A percentile compares a stretch with the other conserved stretches of the same genome.
Evolutionary conservation across 139 green algal genomes (phyloP).

Genomic region (Chlamydomonas eustigma): DNA sequence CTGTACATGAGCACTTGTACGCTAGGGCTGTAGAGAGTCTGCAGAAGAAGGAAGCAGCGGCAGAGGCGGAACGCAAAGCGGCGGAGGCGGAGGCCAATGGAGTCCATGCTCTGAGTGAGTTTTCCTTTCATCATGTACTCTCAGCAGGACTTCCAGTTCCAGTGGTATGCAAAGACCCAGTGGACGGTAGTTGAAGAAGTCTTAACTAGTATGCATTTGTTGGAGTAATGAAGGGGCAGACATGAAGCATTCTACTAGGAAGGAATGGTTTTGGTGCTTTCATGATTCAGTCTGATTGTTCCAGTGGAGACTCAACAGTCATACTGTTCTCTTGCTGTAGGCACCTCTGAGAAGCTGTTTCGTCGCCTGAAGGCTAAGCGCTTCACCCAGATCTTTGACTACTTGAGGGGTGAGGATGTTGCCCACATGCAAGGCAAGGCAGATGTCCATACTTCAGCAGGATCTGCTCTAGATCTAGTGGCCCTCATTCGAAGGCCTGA

Average conservation of each 20-base stretch:
- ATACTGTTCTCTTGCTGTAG: neutral
- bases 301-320: neutral
- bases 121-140: no score
- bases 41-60: conserved; percentile 11
- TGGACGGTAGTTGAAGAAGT: no score
- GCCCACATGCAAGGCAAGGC: no score
- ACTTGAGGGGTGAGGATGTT: conserved; percentile 45
- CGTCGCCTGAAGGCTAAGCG: conserved; percentile 62
- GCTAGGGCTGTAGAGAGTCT: conserved; percentile 1
- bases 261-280: no score
- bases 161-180: no score
- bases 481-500: conserved; percentile 30
- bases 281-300: no score
- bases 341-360: conserved; percentile 48
- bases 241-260: no score
- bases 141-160: no score
- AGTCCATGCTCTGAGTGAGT: conserved; percentile 16
- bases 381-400: conserved; percentile 75
- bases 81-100: neutral
- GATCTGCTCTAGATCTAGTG: conserved; percentile 40
- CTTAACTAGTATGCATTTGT: no score
- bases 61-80: conserved; percentile 27
- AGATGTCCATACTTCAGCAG: no score
- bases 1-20: conserved; percentile 68
- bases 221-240: no score